Base-by-base conservation (phyloP, 371 early-diverging fungal genomes). In the Blakeslea trispora region DNA sequence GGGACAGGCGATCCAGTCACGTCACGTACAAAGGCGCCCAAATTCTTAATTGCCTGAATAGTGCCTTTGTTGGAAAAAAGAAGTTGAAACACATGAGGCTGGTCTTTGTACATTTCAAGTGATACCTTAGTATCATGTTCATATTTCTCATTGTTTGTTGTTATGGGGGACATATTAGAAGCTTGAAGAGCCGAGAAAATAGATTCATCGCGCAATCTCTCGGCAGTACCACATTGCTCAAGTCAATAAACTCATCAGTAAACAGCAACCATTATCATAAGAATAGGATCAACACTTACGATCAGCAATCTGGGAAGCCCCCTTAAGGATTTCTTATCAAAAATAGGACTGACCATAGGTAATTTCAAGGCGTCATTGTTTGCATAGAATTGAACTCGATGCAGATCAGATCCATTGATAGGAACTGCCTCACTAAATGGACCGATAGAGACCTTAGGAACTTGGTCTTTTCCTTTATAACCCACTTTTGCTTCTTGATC, bases 81-180 rank as follows among this genome's bases (percentile, higher is more conserved):
- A 48, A 85, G 65, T 21, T 83, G 83, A 58, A 90, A 92, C 5
- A 90, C 91, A 55, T 92, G 93, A 4, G 89, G 84, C 83, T 91
- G 91, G 55, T 91, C 93, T 5, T 70, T 74, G 60, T 83, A 91
- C 28, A 72, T 31, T 50, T 77, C 75, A 10, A 75, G 43, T 17
- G 50, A 53, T 2, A 79, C 67, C 7, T 60, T n/a, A 5, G 72
- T 71, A 1, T 39, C 53, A 6, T 47, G 15, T 3, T 40, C 22
- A 45, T 11, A 19, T 10, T 31, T 51, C 8, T 59, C 53, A 45
- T 41, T 63, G 22, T 39, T 46, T 10, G 51, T 48, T 31, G 66
- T 67, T 50, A 45, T 64, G 40, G 63, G 61, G 35, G 47, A 68
- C 22, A 43, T 45, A 49, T 51, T 74, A 55, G 55, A 74, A 24